phyloP scores from a whole-genome alignment of 169 alveolate genomes.

The Pseudocohnilembus persalinus region DNA sequence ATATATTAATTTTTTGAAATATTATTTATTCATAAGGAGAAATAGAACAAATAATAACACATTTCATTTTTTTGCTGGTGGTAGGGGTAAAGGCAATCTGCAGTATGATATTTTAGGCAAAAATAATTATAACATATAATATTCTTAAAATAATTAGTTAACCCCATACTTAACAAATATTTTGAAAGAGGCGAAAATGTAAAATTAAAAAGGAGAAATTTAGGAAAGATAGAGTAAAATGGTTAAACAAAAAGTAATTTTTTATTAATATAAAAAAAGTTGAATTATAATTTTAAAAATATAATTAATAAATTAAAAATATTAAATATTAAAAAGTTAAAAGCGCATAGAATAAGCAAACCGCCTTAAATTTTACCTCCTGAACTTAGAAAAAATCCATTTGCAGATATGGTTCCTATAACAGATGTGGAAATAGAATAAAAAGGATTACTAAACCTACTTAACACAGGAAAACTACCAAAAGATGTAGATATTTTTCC shows the following conservation, averaged over 20 bases:
- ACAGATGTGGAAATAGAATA: constrained; percentile 12
- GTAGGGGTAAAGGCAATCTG: no score
- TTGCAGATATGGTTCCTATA: constrained; percentile 15
- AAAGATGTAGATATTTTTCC: constrained; percentile 24
- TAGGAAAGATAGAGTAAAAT: neutral
- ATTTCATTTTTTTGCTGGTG: no score
- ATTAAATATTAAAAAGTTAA: no score
- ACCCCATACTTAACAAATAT: neutral
- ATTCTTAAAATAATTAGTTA: no score
- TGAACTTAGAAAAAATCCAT: constrained; percentile 20
- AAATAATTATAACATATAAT: no score
- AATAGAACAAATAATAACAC: no score
- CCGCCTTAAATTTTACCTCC: constrained; percentile 14
- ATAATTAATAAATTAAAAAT: no score
- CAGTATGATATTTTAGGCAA: no score
- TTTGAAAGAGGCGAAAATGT: neutral
- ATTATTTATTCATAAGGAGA: no score
- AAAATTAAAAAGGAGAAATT: no score
- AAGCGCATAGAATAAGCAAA: constrained; percentile 7
- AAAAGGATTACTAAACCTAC: constrained; percentile 2
- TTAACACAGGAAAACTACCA: constrained; percentile 3
- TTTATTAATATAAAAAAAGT: no score
- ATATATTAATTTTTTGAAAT: no score
- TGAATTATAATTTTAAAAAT: neutral
- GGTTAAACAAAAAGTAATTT: neutral